phyloP scores from a whole-genome alignment of 2,329 filamentous ascomycete species.

The Didymella glomerata region DNA sequence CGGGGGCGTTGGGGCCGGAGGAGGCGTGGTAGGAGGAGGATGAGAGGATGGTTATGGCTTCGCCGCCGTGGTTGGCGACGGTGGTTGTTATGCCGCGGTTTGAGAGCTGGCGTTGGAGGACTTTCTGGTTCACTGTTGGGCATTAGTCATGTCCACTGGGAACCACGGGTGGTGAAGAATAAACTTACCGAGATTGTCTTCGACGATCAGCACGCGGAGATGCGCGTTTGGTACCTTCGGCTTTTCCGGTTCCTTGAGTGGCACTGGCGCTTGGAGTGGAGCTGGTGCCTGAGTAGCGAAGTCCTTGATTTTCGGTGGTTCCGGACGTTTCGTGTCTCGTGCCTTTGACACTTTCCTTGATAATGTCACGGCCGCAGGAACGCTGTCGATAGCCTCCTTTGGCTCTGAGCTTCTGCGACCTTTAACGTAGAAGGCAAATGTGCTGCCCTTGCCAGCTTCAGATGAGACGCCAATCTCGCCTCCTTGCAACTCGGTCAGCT shows the following conservation, averaged over 20 bases:
- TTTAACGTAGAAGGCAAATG: conserved; percentile 79
- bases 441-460: conserved; percentile 72
- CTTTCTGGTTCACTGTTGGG: conserved; percentile 58
- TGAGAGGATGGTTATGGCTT: conserved; percentile 56
- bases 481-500: conserved; percentile 81
- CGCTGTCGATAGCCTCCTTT: conserved; percentile 39
- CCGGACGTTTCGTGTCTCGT: conserved; percentile 32
- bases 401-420: conserved; percentile 64
- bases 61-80: conserved; percentile 61
- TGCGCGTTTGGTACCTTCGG: conserved; percentile 29
- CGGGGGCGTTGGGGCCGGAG: conserved; percentile 32
- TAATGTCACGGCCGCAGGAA: conserved; percentile 34
- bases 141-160: not conserved
- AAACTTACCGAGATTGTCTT: conserved; percentile 49
- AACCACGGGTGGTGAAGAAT: too few relatives aligned
- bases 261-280: conserved; percentile 4
- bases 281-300: conserved; percentile 40
- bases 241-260: conserved; percentile 6
- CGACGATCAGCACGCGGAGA: conserved; percentile 54
- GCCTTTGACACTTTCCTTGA: conserved; percentile 43
- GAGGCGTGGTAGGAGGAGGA: conserved; percentile 55
- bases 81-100: conserved; percentile 58
- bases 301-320: conserved; percentile 45
- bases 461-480: conserved; percentile 80
- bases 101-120: conserved; percentile 60